A percentile compares a stretch with the other conserved stretches of the same genome.
Evolutionary conservation across 306 rosid genomes (phyloP).

Genomic region (Prunus mira): DNA sequence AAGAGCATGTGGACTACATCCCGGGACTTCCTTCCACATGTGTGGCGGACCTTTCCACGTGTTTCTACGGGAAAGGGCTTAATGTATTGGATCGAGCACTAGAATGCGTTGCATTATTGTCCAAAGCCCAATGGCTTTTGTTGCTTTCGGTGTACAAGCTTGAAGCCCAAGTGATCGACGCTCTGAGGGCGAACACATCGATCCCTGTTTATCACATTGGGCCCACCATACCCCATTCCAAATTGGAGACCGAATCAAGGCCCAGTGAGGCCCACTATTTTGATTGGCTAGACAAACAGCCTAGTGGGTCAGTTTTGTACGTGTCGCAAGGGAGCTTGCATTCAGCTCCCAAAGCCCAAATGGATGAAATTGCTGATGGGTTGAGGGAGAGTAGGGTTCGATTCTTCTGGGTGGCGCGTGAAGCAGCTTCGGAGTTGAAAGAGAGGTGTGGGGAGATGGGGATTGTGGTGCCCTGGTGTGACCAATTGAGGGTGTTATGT

Average conservation of each 20-base stretch:
- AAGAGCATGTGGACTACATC: slow-evolving; percentile 4
- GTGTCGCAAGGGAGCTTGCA: slow-evolving; percentile 41
- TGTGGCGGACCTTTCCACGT: slow-evolving; percentile 29
- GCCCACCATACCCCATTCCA: slow-evolving; percentile 38
- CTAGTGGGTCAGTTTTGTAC: slow-evolving; percentile 41
- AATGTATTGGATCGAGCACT: slow-evolving; percentile 20
- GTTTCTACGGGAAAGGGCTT: slow-evolving; percentile 9
- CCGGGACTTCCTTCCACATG: slow-evolving; percentile 15
- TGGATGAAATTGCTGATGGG: slow-evolving; percentile 34
- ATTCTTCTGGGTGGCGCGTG: slow-evolving; percentile 31
- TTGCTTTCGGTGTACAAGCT: slow-evolving; percentile 43
- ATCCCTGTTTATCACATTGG: slow-evolving; percentile 41
- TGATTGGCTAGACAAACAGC: slow-evolving; percentile 43
- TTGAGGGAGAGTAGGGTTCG: slow-evolving; percentile 23
- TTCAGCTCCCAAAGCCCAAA: slow-evolving; percentile 33
- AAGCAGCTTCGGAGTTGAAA: slow-evolving; percentile 22
- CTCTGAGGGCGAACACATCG: slow-evolving; percentile 8
- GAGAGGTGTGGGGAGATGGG: slow-evolving; percentile 29
- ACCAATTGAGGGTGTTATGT: slow-evolving; percentile 43
- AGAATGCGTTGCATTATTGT: slow-evolving; percentile 12
- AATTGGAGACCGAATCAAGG: not conserved
- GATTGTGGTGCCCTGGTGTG: slow-evolving; percentile 44
- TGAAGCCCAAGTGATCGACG: slow-evolving; percentile 37
- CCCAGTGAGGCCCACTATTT: slow-evolving; percentile 15
- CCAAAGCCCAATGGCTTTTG: slow-evolving; percentile 34